Evolutionary conservation across 1,139 yeast species (phyloP).

Genomic region (Debaryomyces robertsiae): DNA sequence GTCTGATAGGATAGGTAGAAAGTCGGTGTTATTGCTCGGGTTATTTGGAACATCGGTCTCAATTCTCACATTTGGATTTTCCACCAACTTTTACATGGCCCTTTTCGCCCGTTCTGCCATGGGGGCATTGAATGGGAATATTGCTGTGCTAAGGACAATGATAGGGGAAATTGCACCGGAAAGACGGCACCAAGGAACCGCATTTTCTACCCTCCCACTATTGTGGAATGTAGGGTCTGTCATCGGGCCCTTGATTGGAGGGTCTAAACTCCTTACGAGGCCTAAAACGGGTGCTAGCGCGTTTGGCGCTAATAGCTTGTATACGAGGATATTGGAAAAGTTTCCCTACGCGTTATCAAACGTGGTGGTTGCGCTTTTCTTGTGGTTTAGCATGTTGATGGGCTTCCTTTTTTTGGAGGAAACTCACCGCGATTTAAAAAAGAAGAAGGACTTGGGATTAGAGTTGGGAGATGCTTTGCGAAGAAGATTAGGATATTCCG

Average conservation of each 20-base stretch:
- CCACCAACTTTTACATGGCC: constrained; percentile 37
- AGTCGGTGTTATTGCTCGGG: constrained; percentile 34
- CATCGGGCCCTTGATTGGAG: constrained; percentile 61
- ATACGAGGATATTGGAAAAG: constrained; percentile 34
- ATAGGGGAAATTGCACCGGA: constrained; percentile 42
- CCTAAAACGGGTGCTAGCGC: constrained; percentile 6
- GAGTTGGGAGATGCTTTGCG: constrained; percentile 53
- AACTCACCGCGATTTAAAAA: constrained; percentile 49
- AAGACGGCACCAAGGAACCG: constrained; percentile 39
- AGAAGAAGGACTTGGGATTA: constrained; percentile 52
- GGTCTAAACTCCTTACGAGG: constrained; percentile 41
- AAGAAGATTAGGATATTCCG: constrained; percentile 32
- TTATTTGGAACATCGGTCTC: constrained; percentile 35
- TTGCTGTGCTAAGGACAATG: constrained; percentile 41
- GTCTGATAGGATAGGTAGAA: constrained; percentile 37
- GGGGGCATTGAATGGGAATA: constrained; percentile 40
- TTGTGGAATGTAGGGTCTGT: constrained; percentile 39
- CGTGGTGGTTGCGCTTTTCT: constrained; percentile 49
- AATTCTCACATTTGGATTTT: constrained; percentile 36
- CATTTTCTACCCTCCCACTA: constrained; percentile 38
- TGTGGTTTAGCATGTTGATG: constrained; percentile 39
- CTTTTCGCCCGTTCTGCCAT: constrained; percentile 34
- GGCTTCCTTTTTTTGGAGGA: constrained; percentile 63
- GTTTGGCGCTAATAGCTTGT: constrained; percentile 13
- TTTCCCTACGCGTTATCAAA: constrained; percentile 66